These are phyloP conservation scores for Vinca minor DNA, from an alignment of 257 asterid species.

Conservation along the genomic window DNA sequence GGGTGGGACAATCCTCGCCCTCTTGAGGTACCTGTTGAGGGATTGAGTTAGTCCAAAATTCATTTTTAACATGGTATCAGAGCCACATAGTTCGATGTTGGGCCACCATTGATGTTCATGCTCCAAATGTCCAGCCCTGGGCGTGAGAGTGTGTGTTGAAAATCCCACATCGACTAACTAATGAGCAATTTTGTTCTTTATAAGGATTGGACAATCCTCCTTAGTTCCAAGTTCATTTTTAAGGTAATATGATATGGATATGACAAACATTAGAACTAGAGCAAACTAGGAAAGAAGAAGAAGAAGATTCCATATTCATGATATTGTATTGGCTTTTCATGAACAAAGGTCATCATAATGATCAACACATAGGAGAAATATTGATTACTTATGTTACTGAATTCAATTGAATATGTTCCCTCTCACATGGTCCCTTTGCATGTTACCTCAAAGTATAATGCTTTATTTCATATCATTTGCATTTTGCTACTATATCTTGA, in stretches of 20 bases:
- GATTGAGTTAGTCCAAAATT: no score
- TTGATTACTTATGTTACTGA: slow-evolving; percentile 1
- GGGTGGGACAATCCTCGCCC: no score
- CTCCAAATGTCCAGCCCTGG: no score
- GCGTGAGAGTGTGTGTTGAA: no score
- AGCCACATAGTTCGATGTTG: no score
- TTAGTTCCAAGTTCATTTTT: no score
- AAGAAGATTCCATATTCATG: slow-evolving; percentile 15
- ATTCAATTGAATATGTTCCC: slow-evolving; percentile 18
- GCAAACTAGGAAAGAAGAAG: neutral
- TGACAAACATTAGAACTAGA: neutral
- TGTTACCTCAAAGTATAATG: slow-evolving; percentile 1
- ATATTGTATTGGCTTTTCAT: neutral
- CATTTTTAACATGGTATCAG: no score
- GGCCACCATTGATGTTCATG: no score
- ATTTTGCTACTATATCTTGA: neutral
- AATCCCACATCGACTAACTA: no score
- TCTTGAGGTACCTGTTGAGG: no score
- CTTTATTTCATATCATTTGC: slow-evolving; percentile 8
- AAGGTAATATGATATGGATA: slow-evolving; percentile 1
- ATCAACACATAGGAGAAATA: neutral
- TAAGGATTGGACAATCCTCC: no score
- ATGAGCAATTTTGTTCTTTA: no score
- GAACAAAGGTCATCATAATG: slow-evolving; percentile 8
- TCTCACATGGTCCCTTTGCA: slow-evolving; percentile 8